Conservation (phyloP, 257 asterid species). For the Nicotiana knightiana region DNA sequence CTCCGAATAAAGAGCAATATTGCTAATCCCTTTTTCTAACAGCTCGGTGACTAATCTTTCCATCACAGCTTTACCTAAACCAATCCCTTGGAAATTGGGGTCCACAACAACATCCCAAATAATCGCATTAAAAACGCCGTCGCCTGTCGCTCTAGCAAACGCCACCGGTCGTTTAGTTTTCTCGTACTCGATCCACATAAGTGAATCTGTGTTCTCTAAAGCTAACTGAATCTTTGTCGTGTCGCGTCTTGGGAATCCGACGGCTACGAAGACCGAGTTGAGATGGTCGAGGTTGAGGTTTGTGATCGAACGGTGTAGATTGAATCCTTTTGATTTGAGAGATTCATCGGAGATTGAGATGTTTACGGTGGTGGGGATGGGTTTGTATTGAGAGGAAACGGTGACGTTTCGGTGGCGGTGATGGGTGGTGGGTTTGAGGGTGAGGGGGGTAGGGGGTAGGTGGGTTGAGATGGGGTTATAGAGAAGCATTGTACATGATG, state of each 20-base stretch:
- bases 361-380: conserved; percentile 8
- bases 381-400: conserved; percentile 26
- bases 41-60: conserved; percentile 60
- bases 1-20: conserved; percentile 89
- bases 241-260: conserved; percentile 88
- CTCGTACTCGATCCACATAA: conserved; percentile 75
- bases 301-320: conserved; percentile 50
- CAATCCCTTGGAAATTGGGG: conserved; percentile 89
- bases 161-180: conserved; percentile 72
- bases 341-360: conserved; percentile 54
- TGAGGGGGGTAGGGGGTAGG: conserved; percentile 15
- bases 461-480: conserved; percentile 32
- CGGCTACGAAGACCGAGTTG: conserved; percentile 71
- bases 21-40: conserved; percentile 64
- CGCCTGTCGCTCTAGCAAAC: conserved; percentile 95
- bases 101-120: conserved; percentile 99
- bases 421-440: conserved; percentile 18
- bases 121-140: conserved; percentile 84
- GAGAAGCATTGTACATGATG: conserved; percentile 47
- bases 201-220: conserved; percentile 71
- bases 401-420: conserved; percentile 25
- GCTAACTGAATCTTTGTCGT: conserved; percentile 71
- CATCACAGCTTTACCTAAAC: conserved; percentile 94
- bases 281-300: conserved; percentile 76
- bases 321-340: conserved; percentile 71